Evolutionary conservation across 2,329 filamentous ascomycete species (phyloP), one percentile per base, ranked within the genome.

Genomic region (Stachybotrys chlorohalonatus): DNA sequence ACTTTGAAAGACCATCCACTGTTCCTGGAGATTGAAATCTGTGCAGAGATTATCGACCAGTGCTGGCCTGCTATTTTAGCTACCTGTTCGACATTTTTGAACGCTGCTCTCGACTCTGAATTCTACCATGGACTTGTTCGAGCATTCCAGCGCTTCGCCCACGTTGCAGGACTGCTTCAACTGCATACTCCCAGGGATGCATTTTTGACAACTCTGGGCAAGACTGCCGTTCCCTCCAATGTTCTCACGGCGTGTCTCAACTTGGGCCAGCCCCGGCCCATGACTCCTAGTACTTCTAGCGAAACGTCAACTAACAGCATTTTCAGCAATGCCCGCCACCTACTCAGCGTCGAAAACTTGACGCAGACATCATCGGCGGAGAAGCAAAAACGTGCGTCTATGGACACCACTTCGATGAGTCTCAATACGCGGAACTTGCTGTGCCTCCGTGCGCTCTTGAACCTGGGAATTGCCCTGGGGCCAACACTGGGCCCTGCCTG

Each of bases 41-140:
- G 90, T 62, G 90, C 90, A 11, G 81, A 81, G 9, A 87, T 99
- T 54, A 87, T 99, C 30, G 90, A 95, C 5, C 82, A 89, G 60
- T 97, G 93, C 68, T 99, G 94, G 94, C 94, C 94, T 50, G 94
- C 94, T 11, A 86, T 97, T 46, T 81, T 99, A 51, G 93, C 94
- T 1, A 94, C 91, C 2, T 96, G 91, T 63, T 99, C 94, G 0
- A 96, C 93, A 0, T 99, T 97, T 66, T 74, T 99, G 16, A 95
- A 95, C 66, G 90, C 94, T 32, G 85, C 93, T 0, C 75, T 99
- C 5, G 94, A 99, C 66, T 87, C 90, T 1, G 91, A 96, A 53
- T 96, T 94, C 62, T 99, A 97, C 63, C 92, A 96, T 61, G 84
- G 87, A 9, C 76, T 99, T 1, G 93, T 99, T 30, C 83, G 94